Conservation (phyloP, 176 grass and related monocot genomes). For the barley (Hordeum vulgare) region MorexV3_pseudomolecules_assembly NC_058523.1:504918839-504919338, state of each 20-base stretch:
- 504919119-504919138: slow-evolving; percentile 31
- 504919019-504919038: too few species aligned
- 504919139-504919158: slow-evolving; percentile 32
- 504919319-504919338: neutral
- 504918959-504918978: slow-evolving; percentile 75
- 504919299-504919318: neutral
- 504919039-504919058: slow-evolving; percentile 18
- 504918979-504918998: slow-evolving; percentile 39
- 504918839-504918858: slow-evolving; percentile 57
- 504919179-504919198: slow-evolving; percentile 22
- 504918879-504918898: slow-evolving; percentile 55
- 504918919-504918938: slow-evolving; percentile 48
- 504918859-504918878: slow-evolving; percentile 30
- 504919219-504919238: slow-evolving; percentile 1
- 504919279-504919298: neutral
- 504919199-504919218: neutral
- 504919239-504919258: slow-evolving; percentile 28
- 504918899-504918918: slow-evolving; percentile 26
- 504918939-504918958: slow-evolving; percentile 66
- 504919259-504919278: slow-evolving; percentile 11
- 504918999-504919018: slow-evolving; percentile 58
- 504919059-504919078: neutral
- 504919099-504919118: slow-evolving; percentile 40
- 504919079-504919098: slow-evolving; percentile 13
- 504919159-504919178: slow-evolving; percentile 41